Conservation (phyloP, 2,329 filamentous ascomycete genomes). For the Exophiala viscosa region DNA sequence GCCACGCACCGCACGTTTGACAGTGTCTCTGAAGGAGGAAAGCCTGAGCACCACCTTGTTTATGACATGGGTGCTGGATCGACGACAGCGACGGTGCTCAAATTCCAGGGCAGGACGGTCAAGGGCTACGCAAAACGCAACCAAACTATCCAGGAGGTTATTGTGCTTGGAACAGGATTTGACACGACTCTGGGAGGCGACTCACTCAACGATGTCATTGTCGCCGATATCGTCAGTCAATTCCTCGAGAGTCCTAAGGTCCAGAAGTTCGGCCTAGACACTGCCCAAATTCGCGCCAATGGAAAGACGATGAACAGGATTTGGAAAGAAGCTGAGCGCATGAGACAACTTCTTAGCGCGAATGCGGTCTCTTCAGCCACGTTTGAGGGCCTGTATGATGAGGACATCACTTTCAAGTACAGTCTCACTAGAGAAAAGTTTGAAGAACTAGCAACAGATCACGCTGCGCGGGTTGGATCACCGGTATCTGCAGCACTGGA, state of each 20-base stretch:
- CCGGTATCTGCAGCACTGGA: slow-evolving; percentile 73
- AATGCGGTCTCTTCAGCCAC: slow-evolving; percentile 76
- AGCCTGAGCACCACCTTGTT: slow-evolving; percentile 86
- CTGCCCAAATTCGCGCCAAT: slow-evolving; percentile 64
- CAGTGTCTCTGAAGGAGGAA: slow-evolving; percentile 72
- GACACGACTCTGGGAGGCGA: slow-evolving; percentile 88
- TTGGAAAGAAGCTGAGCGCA: slow-evolving; percentile 84
- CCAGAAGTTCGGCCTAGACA: slow-evolving; percentile 50
- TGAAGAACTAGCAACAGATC: slow-evolving; percentile 68
- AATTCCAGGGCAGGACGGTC: slow-evolving; percentile 81
- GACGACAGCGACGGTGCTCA: slow-evolving; percentile 81
- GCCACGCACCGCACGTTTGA: slow-evolving; percentile 88
- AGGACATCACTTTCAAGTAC: slow-evolving; percentile 91
- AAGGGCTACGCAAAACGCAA: slow-evolving; percentile 93
- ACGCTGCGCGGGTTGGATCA: slow-evolving; percentile 63
- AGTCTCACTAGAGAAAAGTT: slow-evolving; percentile 78
- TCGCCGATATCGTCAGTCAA: slow-evolving; percentile 80
- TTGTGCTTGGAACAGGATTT: slow-evolving; percentile 81
- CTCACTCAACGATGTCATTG: slow-evolving; percentile 77
- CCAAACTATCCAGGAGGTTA: slow-evolving; percentile 95
- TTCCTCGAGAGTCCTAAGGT: slow-evolving; percentile 66
- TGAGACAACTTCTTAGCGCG: slow-evolving; percentile 87
- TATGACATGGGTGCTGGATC: slow-evolving; percentile 98
- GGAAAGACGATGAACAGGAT: slow-evolving; percentile 84
- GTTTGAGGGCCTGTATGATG: slow-evolving; percentile 80